Evolutionary conservation across 257 asterid species (phyloP).

Genomic region (Nicotiana obtusifolia): DNA sequence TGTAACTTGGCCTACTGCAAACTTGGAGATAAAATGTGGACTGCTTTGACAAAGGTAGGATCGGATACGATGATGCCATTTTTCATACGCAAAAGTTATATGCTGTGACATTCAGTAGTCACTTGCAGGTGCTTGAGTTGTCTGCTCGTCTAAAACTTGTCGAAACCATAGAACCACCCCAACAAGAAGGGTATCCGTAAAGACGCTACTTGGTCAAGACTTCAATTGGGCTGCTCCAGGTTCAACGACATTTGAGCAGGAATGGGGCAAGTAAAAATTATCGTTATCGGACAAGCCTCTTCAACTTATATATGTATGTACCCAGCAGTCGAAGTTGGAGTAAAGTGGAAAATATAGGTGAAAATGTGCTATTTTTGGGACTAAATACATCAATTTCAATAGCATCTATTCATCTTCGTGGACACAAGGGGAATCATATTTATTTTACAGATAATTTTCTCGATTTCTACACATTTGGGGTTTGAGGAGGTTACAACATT

Average conservation of each 20-base stretch:
- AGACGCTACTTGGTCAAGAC: background rate
- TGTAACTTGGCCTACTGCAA: background rate
- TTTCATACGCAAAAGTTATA: background rate
- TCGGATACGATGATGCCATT: background rate
- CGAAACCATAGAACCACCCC: background rate
- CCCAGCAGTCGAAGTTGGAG: background rate
- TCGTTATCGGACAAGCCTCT: background rate
- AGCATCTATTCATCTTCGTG: background rate
- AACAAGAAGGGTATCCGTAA: background rate
- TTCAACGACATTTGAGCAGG: background rate
- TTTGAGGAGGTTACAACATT: background rate
- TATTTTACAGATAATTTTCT: background rate
- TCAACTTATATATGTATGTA: background rate
- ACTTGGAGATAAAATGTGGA: background rate
- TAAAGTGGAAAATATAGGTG: background rate
- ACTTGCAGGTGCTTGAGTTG: background rate
- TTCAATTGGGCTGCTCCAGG: background rate
- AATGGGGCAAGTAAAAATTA: background rate
- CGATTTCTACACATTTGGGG: background rate
- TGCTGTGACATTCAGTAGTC: background rate
- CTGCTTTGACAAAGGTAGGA: background rate
- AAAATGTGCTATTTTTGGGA: background rate
- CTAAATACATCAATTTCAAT: background rate
- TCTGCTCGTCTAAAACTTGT: background rate
- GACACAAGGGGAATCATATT: background rate